Evolutionary conservation across 179 eudicot genomes (phyloP).

Genomic region (Kewa caespitosa): DNA sequence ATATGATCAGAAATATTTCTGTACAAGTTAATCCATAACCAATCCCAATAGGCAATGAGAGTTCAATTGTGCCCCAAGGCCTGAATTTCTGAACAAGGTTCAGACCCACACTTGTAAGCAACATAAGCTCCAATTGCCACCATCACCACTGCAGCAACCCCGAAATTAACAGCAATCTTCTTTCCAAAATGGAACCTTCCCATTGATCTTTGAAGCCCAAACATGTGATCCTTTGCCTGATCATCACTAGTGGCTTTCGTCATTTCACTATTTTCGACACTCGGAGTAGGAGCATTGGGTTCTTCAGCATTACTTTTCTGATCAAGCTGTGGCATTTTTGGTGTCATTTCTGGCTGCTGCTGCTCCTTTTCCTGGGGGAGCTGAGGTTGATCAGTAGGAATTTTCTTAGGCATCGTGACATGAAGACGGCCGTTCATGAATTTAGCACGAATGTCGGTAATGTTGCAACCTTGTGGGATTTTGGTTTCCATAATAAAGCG

Average conservation of each 20-base stretch:
- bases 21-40: neutral
- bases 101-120: conserved; percentile 25
- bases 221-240: conserved; percentile 4
- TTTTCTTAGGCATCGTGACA: conserved; percentile 28
- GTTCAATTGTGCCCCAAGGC: neutral
- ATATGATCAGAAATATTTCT: neutral
- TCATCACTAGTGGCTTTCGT: neutral
- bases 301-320: neutral
- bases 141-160: conserved; percentile 27
- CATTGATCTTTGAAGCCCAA: conserved; percentile 13
- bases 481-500: conserved; percentile 52
- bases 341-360: neutral
- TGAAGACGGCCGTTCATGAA: conserved; percentile 38
- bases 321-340: neutral
- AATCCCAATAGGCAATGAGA: neutral
- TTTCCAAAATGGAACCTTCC: conserved; percentile 13
- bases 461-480: conserved; percentile 36
- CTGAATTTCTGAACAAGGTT: conserved; percentile 12
- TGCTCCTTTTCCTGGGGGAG: too few species aligned
- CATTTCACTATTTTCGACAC: neutral
- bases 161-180: conserved; percentile 24
- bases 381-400: conserved; percentile 1
- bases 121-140: conserved; percentile 37
- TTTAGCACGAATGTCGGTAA: conserved; percentile 48
- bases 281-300: neutral